Conservation (phyloP, 257 asterid species). For the Plantago ovata region DNA sequence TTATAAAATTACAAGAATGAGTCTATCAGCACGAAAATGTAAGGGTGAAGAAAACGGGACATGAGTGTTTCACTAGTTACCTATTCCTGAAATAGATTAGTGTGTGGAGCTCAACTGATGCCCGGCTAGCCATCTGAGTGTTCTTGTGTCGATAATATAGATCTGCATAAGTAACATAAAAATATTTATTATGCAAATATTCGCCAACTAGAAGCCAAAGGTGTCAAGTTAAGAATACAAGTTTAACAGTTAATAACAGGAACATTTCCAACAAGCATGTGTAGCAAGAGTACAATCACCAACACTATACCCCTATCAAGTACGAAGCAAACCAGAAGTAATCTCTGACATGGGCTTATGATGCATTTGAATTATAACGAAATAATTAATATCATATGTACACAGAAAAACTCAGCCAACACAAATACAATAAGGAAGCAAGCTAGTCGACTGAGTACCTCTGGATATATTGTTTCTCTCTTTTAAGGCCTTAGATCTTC, state of each 20-base stretch:
- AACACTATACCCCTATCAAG: no score
- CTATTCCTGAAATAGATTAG: constrained; percentile 81
- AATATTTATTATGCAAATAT: no score
- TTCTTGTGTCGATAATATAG: constrained; percentile 90
- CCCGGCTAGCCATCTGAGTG: constrained; percentile 99
- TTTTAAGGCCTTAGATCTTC: constrained; percentile 90
- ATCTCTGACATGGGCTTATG: constrained; percentile 99
- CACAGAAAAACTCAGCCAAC: constrained; percentile 17
- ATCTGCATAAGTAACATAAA: no score
- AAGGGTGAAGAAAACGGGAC: neutral
- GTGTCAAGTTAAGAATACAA: no score
- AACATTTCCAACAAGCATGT: no score
- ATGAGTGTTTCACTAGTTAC: constrained; percentile 31
- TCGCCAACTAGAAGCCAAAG: no score
- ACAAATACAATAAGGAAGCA: constrained; percentile 13
- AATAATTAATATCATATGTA: constrained; percentile 18
- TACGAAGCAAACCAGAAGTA: no score
- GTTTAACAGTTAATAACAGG: no score
- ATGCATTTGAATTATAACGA: constrained; percentile 41
- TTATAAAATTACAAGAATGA: constrained; percentile 10
- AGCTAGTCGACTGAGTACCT: constrained; percentile 45
- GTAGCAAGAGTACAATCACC: no score
- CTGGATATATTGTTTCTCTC: constrained; percentile 76
- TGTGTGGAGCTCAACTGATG: constrained; percentile 95
- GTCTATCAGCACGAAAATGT: constrained; percentile 15